Conservation (phyloP, 192 early-diverging fungal species). For the Coemansia biformis region DNA sequence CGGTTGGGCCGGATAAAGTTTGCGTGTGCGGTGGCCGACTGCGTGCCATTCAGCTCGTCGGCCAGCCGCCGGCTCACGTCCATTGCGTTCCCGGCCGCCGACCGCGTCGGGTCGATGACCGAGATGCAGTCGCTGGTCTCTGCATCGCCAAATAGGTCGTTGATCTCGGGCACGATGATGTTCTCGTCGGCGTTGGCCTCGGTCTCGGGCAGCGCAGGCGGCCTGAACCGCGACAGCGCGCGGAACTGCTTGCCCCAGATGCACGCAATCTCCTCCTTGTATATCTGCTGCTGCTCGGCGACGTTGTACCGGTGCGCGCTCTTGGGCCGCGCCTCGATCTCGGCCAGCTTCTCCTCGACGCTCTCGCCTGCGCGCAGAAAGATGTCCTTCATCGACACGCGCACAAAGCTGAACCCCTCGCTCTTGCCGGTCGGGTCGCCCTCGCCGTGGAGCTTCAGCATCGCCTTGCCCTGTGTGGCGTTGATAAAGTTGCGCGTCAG, state of each 20-base stretch:
- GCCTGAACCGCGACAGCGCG: constrained; percentile 56
- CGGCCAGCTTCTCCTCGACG: constrained; percentile 75
- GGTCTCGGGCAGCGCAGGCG: constrained; percentile 29
- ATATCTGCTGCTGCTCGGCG: constrained; percentile 92
- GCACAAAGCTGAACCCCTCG: constrained; percentile 97
- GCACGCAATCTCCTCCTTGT: constrained; percentile 84
- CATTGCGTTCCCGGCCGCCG: constrained; percentile 30
- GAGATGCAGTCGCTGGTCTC: constrained; percentile 8
- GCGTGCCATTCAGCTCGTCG: not conserved
- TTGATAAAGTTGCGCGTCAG: constrained; percentile 93
- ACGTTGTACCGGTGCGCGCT: constrained; percentile 80
- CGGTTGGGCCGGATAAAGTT: constrained; percentile 42
- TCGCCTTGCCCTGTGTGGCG: constrained; percentile 87
- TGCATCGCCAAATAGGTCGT: constrained; percentile 48
- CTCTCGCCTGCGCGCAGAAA: constrained; percentile 83
- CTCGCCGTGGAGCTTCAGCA: constrained; percentile 91
- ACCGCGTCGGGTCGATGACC: constrained; percentile 12
- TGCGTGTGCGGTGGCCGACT: constrained; percentile 26
- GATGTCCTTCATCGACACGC: constrained; percentile 96
- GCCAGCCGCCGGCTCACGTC: constrained; percentile 34
- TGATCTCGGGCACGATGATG: constrained; percentile 41
- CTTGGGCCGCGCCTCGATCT: constrained; percentile 75
- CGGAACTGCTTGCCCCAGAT: constrained; percentile 89
- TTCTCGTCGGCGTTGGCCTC: constrained; percentile 37
- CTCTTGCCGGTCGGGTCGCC: constrained; percentile 94